These are phyloP conservation scores for Penicillium paradoxum DNA, from an alignment of 495 filamentous ascomycete species.

Conservation along the genomic window DNA sequence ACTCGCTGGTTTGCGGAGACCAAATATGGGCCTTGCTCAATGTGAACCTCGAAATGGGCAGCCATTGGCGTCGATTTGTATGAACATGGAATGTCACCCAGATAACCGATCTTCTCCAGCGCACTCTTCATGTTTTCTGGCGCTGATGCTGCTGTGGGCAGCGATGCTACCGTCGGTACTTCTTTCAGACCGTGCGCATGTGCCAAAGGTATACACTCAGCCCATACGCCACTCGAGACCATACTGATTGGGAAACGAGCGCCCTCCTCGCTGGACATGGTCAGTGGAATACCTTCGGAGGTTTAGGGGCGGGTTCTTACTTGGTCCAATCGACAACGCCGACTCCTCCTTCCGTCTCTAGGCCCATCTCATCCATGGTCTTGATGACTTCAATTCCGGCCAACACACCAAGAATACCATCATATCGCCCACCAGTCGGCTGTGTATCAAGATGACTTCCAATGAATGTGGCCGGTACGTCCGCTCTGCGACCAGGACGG, in stretches of 20 bases:
- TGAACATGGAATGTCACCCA: conserved; percentile 53
- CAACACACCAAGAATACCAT: conserved; percentile 70
- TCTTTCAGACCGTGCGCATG: conserved; percentile 57
- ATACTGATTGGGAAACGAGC: conserved; percentile 76
- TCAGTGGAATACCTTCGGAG: conserved; percentile 10
- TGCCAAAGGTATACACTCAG: conserved; percentile 58
- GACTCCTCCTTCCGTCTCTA: conserved; percentile 66
- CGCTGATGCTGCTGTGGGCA: conserved; percentile 38
- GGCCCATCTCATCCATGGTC: conserved; percentile 60
- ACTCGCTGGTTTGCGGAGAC: conserved; percentile 57
- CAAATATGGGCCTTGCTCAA: conserved; percentile 74
- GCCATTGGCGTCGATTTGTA: conserved; percentile 63
- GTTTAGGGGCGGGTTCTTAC: conserved; percentile 19
- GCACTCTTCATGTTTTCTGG: conserved; percentile 64
- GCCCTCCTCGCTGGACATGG: conserved; percentile 57
- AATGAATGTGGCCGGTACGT: conserved; percentile 59
- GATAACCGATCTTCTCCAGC: conserved; percentile 65
- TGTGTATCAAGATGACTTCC: conserved; percentile 77
- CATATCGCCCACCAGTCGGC: conserved; percentile 66
- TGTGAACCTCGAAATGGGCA: conserved; percentile 80
- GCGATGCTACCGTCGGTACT: conserved; percentile 43
- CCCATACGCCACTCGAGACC: conserved; percentile 74
- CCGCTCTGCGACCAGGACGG: conserved; percentile 51
- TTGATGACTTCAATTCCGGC: conserved; percentile 68
- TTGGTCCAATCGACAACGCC: conserved; percentile 83